Base-by-base conservation (phyloP, 108 stramenopile genomes). In the Pseudonitzschia pungens region DNA sequence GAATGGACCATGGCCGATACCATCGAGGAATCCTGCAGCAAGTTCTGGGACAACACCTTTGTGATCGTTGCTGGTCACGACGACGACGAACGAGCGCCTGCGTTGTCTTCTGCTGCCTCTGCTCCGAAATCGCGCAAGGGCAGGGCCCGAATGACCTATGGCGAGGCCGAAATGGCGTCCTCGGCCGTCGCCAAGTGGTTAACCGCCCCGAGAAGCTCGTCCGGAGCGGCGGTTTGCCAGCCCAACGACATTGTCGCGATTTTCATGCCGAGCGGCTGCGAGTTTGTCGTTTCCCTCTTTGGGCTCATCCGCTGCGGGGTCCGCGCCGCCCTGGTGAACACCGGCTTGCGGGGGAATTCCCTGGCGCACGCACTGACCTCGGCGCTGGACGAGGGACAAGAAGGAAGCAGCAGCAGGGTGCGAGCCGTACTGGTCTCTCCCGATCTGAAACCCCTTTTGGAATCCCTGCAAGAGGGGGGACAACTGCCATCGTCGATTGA, bases 1-100 rank as follows among this genome's bases (percentile, higher is more conserved):
- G 69, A 70, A 55, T 70, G 69, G 69, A 70, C 52, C 33, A 56
- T 70, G 69, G 69, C 69, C 28, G 69, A 70, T 41, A 70, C 69
- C 53, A 55, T 70, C 31, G 69, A 70, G 41, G 52, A 52, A 36
- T 70, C 50, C 18, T 52, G 28, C 22, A 70, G 54, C 29, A 54
- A 70, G 33, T 57, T 57, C 40, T 70, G 69, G 69, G 55, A 70
- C 27, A 55, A 42, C 4, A 28, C 26, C 8, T 41, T 70, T 42
- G 55, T 70, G 29, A 32, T 57, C 20, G 40, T 70, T 32, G 54
- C 69, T 32, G 69, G 51, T 31, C 29, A 70, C 28, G 20, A 32
- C 41, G 31, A 52, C n/a, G 40, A 70, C 45, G 2, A 14, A 18
- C 45, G n/a, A n/a, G n/a, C n/a, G n/a, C n/a, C n/a, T n/a, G n/a